Evolutionary conservation across 2,329 filamentous ascomycete species (phyloP), one percentile per base, ranked within the genome.

Genomic region (Alternaria brassicae): DNA sequence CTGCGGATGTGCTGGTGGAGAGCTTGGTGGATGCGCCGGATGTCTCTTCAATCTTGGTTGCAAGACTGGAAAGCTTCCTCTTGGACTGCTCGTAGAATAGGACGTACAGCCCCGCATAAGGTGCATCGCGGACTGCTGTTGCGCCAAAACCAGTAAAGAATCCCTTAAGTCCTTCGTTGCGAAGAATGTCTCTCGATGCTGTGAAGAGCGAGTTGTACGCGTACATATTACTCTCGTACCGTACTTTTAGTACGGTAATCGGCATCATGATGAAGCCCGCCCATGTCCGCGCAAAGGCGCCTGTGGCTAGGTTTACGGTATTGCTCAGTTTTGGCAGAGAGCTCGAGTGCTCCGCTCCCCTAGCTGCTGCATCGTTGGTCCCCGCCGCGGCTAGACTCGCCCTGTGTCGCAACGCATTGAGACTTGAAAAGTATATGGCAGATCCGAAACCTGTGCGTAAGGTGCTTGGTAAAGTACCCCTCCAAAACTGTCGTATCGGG

Each of bases 71-170:
- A n/a, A 95, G 80, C 13, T 83, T 81, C 49, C 83, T 85, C 79
- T 96, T 96, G 57, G 88, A 84, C 72, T 91, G 86, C 80, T 99
- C 95, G 79, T 99, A 99, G 69, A 97, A 91, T 7, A 97, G 82
- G 1, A 99, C 92, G 73, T 99, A 99, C 15, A 97, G 83, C 0
- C 95, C 95, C 0, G 95, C 95, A 75, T 98, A 98, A 0, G 95
- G 95, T n/a, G 93, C 95, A 78, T 99, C 95, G 44, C 95, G 86
- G 27, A 96, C 87, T 0, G 95, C 92, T 0, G 95, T 99, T 1
- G 94, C 95, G 40, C 95, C 95, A 72, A 96, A 97, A 1, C 95
- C 95, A 0, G 91, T 88, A 72, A 98, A 98, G 79, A 99, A 96
- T 0, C 94, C 95, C 28, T 89, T 86, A 3, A 91, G 56, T 0